Conservation (phyloP, 2,329 filamentous ascomycete genomes). For the Cercospora sesami region DNA sequence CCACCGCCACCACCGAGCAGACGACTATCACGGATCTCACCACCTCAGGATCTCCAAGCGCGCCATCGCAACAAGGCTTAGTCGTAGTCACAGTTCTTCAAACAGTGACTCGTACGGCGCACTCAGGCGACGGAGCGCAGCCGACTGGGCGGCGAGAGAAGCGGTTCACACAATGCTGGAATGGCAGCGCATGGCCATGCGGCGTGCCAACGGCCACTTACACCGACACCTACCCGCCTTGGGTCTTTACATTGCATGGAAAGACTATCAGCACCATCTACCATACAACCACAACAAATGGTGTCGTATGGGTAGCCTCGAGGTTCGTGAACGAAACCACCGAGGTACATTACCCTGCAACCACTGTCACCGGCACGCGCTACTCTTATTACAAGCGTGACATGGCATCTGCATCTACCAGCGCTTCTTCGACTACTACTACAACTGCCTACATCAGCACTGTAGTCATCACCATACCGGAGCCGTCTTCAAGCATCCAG, state of each 20-base stretch:
- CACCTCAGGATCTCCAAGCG: background rate
- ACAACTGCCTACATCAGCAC: background rate
- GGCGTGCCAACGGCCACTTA: background rate
- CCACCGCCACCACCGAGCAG: background rate
- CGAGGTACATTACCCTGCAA: background rate
- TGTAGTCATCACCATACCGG: background rate
- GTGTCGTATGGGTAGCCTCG: background rate
- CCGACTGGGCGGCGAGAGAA: background rate
- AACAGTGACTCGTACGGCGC: background rate
- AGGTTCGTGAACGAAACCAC: background rate
- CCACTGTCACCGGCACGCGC: background rate
- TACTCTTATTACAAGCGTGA: background rate
- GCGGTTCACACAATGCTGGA: background rate
- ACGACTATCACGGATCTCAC: background rate
- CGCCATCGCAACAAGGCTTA: background rate
- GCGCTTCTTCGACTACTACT: background rate
- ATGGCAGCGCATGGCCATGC: background rate
- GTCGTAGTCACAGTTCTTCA: background rate
- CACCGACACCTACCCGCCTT: background rate
- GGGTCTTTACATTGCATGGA: background rate
- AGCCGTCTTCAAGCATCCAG: background rate
- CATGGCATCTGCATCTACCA: background rate
- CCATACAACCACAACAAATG: background rate
- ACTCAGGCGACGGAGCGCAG: background rate
- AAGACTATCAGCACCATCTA: background rate